phyloP scores from a whole-genome alignment of 768 basidiomycete genomes.

The Pleurotus salmoneostramineus region DNA sequence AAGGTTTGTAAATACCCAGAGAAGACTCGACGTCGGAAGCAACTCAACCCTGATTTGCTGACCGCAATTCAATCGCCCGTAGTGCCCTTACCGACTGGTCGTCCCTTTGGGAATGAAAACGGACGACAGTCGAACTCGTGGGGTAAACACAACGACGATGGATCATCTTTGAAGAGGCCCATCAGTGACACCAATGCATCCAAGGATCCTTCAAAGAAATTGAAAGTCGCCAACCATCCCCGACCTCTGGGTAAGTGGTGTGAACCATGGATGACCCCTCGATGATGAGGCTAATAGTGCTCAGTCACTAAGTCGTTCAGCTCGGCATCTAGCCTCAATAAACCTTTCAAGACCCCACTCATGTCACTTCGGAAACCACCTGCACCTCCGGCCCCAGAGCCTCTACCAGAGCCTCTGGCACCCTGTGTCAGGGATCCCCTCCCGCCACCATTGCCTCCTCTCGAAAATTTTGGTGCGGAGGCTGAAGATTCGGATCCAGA shows the following conservation, averaged over 20 bases:
- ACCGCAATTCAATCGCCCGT: neutral
- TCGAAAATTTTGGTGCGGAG: neutral
- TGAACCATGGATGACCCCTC: neutral
- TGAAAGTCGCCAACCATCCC: constrained; percentile 21
- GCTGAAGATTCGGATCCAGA: neutral
- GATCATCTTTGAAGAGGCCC: neutral
- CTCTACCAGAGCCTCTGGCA: no score
- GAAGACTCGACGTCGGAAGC: constrained; percentile 47
- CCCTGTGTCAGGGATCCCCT: no score
- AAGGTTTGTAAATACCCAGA: constrained; percentile 81
- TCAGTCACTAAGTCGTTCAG: constrained; percentile 45
- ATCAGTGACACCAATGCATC: neutral
- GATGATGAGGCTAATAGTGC: neutral
- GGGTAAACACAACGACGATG: constrained; percentile 2
- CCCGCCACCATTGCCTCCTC: no score
- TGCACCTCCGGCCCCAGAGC: neutral
- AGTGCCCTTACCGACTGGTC: neutral
- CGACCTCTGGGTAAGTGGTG: constrained; percentile 26
- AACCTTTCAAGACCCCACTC: constrained; percentile 39
- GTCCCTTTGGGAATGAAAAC: neutral
- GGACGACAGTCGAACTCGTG: constrained; percentile 5
- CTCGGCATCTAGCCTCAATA: constrained; percentile 36
- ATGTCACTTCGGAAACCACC: neutral
- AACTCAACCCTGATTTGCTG: constrained; percentile 9
- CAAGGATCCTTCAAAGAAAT: constrained; percentile 6